These are phyloP conservation scores for Craspedostauros australis DNA, from an alignment of 108 stramenopile genomes.

Conservation along the genomic window DNA sequence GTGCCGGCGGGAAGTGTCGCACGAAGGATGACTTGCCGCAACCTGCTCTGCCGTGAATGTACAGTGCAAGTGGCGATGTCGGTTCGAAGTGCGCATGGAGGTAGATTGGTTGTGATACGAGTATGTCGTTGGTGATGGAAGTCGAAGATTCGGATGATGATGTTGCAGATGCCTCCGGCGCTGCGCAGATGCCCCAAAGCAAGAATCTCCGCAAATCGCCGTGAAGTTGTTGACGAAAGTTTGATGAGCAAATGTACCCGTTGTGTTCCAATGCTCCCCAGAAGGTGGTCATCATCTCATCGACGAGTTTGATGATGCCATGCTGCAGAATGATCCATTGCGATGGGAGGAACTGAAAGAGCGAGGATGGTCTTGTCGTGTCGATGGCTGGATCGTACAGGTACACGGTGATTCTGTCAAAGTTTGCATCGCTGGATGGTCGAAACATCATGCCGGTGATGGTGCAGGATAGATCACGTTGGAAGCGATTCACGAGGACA, in stretches of 20 bases:
- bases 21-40: constrained; percentile 59
- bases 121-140: too few relatives aligned
- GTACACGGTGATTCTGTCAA: constrained; percentile 55
- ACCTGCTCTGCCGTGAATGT: constrained; percentile 60
- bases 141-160: constrained; percentile 19
- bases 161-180: too few relatives aligned
- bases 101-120: too few relatives aligned
- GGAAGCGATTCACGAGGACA: constrained; percentile 37
- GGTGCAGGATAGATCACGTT: constrained; percentile 9
- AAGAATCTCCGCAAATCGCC: constrained; percentile 27
- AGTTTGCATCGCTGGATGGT: constrained; percentile 23
- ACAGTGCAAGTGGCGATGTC: constrained; percentile 43
- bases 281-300: constrained; percentile 40
- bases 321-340: constrained; percentile 16
- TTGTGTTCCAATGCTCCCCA: constrained; percentile 35
- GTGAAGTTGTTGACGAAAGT: constrained; percentile 23
- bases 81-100: constrained; percentile 65
- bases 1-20: constrained; percentile 35
- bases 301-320: constrained; percentile 21
- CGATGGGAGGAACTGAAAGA: constrained; percentile 47
- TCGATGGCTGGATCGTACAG: constrained; percentile 40
- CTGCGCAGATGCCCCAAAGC: constrained; percentile 17
- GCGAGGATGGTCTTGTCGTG: constrained; percentile 8
- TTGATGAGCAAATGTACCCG: constrained; percentile 39
- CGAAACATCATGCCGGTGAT: constrained; percentile 30